A percentile compares a stretch with the other conserved stretches of the same genome.
Evolutionary conservation across 352 stramenopile species (phyloP).

Genomic region (Phytophthora rubi): DNA sequence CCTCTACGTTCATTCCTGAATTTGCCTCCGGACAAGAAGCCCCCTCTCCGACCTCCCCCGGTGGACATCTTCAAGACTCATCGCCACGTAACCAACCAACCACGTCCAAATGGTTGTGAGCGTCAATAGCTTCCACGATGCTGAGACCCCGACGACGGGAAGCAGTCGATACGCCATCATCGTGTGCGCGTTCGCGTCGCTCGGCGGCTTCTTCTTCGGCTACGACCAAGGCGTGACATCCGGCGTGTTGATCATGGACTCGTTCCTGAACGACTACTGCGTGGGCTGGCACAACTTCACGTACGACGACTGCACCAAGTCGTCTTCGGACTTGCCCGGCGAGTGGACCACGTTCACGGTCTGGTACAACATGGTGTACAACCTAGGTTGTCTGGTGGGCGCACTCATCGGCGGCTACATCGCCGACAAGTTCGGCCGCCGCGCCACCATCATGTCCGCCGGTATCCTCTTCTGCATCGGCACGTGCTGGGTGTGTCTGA

Average conservation of each 20-base stretch:
- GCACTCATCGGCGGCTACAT: constrained; percentile 41
- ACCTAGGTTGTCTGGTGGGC: constrained; percentile 44
- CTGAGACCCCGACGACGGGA: constrained; percentile 34
- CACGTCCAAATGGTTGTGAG: constrained; percentile 13
- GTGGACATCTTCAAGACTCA: constrained; percentile 22
- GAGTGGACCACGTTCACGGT: constrained; percentile 43
- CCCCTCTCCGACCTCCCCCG: not conserved
- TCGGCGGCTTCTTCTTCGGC: constrained; percentile 45
- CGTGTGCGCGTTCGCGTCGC: constrained; percentile 38
- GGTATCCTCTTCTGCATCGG: constrained; percentile 41
- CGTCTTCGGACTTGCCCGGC: constrained; percentile 23
- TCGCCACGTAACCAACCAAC: constrained; percentile 5
- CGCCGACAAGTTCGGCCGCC: constrained; percentile 34
- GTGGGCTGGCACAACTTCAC: constrained; percentile 46
- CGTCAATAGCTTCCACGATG: constrained; percentile 31
- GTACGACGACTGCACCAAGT: constrained; percentile 32
- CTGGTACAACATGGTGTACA: constrained; percentile 51
- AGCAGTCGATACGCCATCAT: constrained; percentile 40
- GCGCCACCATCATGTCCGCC: constrained; percentile 40
- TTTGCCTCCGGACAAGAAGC: constrained; percentile 25
- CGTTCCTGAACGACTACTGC: constrained; percentile 47
- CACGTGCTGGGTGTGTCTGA: constrained; percentile 43
- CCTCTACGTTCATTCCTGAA: constrained; percentile 32
- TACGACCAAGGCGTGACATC: constrained; percentile 42
- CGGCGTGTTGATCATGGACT: constrained; percentile 43